Conservation (phyloP, 345 rosid genomes). For the Psidium friedrichsthalianum region DNA sequence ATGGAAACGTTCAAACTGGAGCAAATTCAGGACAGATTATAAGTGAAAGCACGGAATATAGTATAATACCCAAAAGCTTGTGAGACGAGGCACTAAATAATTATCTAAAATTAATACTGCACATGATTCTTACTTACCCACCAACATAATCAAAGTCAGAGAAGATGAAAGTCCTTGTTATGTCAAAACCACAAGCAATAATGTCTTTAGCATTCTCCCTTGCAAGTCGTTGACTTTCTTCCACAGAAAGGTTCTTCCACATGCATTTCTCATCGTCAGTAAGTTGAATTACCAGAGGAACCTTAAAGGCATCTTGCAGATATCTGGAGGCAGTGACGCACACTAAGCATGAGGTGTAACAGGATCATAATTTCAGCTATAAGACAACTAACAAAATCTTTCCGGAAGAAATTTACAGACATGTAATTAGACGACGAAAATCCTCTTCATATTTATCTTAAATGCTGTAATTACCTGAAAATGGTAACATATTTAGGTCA, state of each 20-base stretch:
- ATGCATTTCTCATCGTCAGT: constrained; percentile 90
- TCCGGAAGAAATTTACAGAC: not conserved
- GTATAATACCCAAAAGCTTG: not conserved
- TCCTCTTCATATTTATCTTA: not conserved
- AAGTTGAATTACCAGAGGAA: constrained; percentile 86
- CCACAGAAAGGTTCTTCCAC: constrained; percentile 81
- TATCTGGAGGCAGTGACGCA: constrained; percentile 23
- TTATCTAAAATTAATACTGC: not conserved
- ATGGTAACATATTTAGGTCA: not conserved
- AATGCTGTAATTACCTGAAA: not conserved
- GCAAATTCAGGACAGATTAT: not conserved
- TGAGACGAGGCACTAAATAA: not conserved
- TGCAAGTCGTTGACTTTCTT: constrained; percentile 85
- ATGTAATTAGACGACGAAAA: not conserved
- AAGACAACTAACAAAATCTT: not conserved
- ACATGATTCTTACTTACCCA: constrained; percentile 37
- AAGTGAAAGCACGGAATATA: not conserved
- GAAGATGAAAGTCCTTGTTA: constrained; percentile 80
- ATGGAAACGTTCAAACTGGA: not conserved
- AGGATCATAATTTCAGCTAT: not conserved
- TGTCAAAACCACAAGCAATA: constrained; percentile 90
- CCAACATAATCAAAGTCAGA: constrained; percentile 86
- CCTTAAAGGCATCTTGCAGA: constrained; percentile 84
- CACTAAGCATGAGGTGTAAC: not conserved
- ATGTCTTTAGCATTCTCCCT: constrained; percentile 93